Percentiles rank a stretch among this genome's conserved stretches.
Conservation (phyloP, 2,329 filamentous ascomycete species). For the Fusarium nodosum region DNA sequence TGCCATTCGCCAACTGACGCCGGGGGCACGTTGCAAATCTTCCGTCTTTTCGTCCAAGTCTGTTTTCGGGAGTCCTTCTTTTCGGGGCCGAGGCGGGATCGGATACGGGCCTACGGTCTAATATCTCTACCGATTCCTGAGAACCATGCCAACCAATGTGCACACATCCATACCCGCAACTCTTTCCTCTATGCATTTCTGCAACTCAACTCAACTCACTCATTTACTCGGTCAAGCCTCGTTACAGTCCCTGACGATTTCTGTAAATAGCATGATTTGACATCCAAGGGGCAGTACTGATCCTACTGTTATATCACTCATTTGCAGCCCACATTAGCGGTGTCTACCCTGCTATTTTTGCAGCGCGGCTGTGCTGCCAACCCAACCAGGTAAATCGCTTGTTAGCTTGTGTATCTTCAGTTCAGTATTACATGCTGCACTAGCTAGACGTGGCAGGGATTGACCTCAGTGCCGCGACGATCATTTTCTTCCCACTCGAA, state of each 20-base stretch:
- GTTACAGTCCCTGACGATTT: too few relatives aligned
- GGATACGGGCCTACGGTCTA: slow-evolving; percentile 14
- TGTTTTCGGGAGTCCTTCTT: slow-evolving; percentile 23
- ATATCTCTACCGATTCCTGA: slow-evolving; percentile 14
- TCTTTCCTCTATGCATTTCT: background rate
- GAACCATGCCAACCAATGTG: slow-evolving; percentile 7
- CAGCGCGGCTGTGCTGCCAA: slow-evolving; percentile 46
- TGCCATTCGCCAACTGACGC: slow-evolving; percentile 30
- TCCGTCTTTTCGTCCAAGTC: slow-evolving; percentile 30
- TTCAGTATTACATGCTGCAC: too few relatives aligned
- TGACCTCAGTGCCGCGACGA: slow-evolving; percentile 50
- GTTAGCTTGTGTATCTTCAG: background rate
- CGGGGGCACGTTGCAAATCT: slow-evolving; percentile 23
- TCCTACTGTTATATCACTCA: slow-evolving; percentile 14
- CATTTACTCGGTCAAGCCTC: background rate
- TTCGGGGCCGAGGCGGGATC: slow-evolving; percentile 28
- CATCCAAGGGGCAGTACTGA: slow-evolving; percentile 3
- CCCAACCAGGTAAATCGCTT: slow-evolving; percentile 11
- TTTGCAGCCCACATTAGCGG: slow-evolving; percentile 4
- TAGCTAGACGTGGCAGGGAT: slow-evolving; percentile 22
- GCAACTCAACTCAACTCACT: background rate
- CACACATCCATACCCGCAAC: background rate
- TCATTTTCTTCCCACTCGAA: slow-evolving; percentile 45
- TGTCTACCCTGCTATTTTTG: slow-evolving; percentile 48
- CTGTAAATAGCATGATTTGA: slow-evolving; percentile 4